These are phyloP conservation scores for Porphyridium purpureum DNA, from an alignment of 23 red algal genomes.

Conservation along the genomic window DNA sequence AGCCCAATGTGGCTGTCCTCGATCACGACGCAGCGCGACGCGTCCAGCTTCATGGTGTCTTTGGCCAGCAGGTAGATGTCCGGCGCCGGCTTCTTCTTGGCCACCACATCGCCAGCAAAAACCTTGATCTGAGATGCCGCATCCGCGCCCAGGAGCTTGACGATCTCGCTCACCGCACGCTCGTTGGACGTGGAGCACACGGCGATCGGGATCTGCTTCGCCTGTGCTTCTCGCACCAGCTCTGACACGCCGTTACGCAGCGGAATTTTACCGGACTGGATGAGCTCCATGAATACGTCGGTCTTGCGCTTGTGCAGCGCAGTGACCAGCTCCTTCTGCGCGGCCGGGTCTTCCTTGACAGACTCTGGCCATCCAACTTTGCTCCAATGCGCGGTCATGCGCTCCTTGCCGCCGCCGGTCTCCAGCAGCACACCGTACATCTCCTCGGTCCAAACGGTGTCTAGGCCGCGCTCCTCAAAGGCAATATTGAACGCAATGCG, in stretches of 20 bases:
- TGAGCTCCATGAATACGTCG: constrained; percentile 67
- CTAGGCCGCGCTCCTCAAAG: constrained; percentile 39
- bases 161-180: constrained; percentile 63
- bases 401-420: constrained; percentile 98
- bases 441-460: constrained; percentile 52
- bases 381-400: constrained; percentile 81
- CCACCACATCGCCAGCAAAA: constrained; percentile 81
- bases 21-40: constrained; percentile 14
- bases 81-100: constrained; percentile 79
- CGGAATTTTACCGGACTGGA: constrained; percentile 42
- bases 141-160: constrained; percentile 43
- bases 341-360: constrained; percentile 3
- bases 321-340: constrained; percentile 31
- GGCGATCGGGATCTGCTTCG: constrained; percentile 32
- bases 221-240: constrained; percentile 28
- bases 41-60: constrained; percentile 30
- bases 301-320: constrained; percentile 83
- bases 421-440: constrained; percentile 85
- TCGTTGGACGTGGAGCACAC: constrained; percentile 89
- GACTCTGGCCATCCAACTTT: constrained; percentile 51
- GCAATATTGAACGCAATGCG: constrained; percentile 80
- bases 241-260: constrained; percentile 51
- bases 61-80: constrained; percentile 77
- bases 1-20: constrained; percentile 31
- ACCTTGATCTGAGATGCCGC: constrained; percentile 27